Base-by-base conservation (phyloP, 331 rosid species). In the Pyracantha coccinea region DNA sequence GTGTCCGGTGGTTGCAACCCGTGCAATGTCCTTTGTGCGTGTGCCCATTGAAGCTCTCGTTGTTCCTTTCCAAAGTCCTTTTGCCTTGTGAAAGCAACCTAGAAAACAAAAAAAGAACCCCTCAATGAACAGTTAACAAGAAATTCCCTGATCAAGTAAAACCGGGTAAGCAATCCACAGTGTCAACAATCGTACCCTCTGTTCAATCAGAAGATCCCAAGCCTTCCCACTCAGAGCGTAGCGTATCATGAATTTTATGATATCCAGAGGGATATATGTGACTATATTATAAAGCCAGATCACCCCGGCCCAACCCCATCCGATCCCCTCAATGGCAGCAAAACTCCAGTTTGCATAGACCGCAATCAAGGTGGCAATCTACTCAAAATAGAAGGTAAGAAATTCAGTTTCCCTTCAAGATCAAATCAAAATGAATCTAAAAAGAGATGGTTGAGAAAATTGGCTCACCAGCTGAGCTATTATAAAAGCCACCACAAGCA, bases 291-390 rank as follows among this genome's bases (percentile, higher is more conserved):
- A 96, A 4, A 96, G 86, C 99, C 98, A 96, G 78, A 96, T 86
- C 0, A 92, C 98, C 69, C 99, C 99, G 66, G 99, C 99, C 99
- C 99, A 96, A 73, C 99, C 98, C 99, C 99, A 96, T 23, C 99
- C 99, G 16, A 96, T 96, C 74, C 99, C 99, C 87, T 96, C 93
- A 77, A 96, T 96, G 20, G 98, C 97, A 69, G 99, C 98, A 69
- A 96, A 96, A 68, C 93, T 83, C 99, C 99, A 96, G 80, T 73
- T 96, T 60, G 99, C 98, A 72, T 96, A 92, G 23, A 96, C 97
- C 0, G 99, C 98, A 54, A 96, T 96, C 86, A 96, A 78, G 66
- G 99, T 96, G 69, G 99, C 99, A 69, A 92, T 89, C 99, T 96
- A 86, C 79, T 78, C 55, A 29, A 59, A 75, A 53, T n/a, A 53